Percentiles rank a stretch among this genome's conserved stretches.
phyloP scores from a whole-genome alignment of 257 asterid genomes.

The Solanum pennellii region DNA sequence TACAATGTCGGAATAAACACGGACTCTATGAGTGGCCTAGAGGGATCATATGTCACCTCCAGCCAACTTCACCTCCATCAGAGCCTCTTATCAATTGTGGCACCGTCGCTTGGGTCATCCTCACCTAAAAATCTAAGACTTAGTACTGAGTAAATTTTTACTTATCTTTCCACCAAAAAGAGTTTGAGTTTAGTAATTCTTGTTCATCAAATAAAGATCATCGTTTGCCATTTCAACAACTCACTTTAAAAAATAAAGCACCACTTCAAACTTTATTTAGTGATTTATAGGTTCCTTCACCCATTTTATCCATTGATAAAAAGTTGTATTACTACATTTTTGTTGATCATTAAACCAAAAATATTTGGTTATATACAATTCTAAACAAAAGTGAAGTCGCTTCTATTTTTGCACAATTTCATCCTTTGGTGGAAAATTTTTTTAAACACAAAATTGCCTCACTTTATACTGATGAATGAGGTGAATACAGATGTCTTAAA shows the following conservation, averaged over 20 bases:
- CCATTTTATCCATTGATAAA: neutral
- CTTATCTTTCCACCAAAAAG: neutral
- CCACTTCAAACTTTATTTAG: neutral
- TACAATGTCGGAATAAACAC: neutral
- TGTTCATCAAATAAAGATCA: neutral
- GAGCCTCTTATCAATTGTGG: neutral
- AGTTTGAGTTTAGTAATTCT: too few relatives aligned
- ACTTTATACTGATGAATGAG: too few relatives aligned
- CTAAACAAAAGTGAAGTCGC: neutral
- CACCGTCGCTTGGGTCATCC: neutral
- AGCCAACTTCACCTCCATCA: too few relatives aligned
- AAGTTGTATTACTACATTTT: neutral
- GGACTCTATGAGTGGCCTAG: neutral
- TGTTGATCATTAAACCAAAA: neutral
- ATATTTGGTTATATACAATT: neutral
- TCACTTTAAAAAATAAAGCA: neutral
- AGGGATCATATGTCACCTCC: neutral
- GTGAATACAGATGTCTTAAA: neutral
- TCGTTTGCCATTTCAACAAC: neutral
- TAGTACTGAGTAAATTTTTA: too few relatives aligned
- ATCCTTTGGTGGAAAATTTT: neutral
- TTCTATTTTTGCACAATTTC: neutral
- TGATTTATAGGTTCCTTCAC: neutral
- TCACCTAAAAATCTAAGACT: too few relatives aligned
- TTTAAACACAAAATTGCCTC: too few relatives aligned